Conservation (phyloP, 116 monocot genomes). For the Dioscorea cayenensis region DNA sequence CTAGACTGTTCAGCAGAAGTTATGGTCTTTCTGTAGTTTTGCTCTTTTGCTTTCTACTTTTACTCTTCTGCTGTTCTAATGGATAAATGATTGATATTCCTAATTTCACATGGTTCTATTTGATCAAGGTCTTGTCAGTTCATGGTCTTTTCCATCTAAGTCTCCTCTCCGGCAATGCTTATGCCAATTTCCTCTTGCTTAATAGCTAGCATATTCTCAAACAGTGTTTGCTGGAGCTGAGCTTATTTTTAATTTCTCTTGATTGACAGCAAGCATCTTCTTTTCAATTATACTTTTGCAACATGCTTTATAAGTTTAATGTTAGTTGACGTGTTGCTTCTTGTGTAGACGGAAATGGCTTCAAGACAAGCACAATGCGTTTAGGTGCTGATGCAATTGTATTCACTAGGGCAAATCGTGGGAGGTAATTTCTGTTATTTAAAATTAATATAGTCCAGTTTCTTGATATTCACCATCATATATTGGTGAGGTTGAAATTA, state of each 20-base stretch:
- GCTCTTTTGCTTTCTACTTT: too few relatives aligned
- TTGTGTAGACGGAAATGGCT: constrained; percentile 84
- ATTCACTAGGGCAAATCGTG: constrained; percentile 50
- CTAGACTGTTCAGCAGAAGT: background rate
- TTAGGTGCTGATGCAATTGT: constrained; percentile 95
- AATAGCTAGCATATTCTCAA: background rate
- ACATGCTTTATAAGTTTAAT: too few relatives aligned
- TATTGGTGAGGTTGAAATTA: background rate
- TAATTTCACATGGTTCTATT: too few relatives aligned
- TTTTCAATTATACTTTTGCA: too few relatives aligned
- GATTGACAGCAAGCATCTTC: too few relatives aligned
- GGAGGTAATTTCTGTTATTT: constrained; percentile 30
- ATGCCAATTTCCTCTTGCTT: too few relatives aligned
- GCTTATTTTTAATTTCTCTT: background rate
- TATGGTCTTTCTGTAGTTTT: background rate
- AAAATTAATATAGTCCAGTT: background rate
- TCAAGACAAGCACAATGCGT: constrained; percentile 99
- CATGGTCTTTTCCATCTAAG: too few relatives aligned
- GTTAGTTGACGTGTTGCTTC: background rate
- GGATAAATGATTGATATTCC: too few relatives aligned
- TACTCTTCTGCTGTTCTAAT: too few relatives aligned
- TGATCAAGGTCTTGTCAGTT: too few relatives aligned
- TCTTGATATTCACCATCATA: background rate
- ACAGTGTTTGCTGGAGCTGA: too few relatives aligned
- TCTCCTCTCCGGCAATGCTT: too few relatives aligned